phyloP scores from a whole-genome alignment of 352 stramenopile genomes.

The Globisporangium cederbergense region DNA sequence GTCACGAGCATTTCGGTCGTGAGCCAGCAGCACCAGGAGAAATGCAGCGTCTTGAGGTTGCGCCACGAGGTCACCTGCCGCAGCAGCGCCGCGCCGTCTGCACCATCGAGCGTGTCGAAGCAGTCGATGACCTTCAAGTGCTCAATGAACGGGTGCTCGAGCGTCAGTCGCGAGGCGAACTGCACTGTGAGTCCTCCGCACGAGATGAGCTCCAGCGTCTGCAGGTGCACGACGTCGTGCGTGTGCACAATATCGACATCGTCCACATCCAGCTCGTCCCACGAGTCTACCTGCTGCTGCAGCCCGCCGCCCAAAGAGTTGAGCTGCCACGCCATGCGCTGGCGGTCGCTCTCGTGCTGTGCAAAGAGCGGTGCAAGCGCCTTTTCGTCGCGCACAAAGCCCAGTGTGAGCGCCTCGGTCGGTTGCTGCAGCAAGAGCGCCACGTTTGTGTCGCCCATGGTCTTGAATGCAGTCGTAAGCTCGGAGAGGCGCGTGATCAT shows the following conservation, averaged over 20 bases:
- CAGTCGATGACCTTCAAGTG: slow-evolving; percentile 66
- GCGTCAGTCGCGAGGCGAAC: slow-evolving; percentile 41
- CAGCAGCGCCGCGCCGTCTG: slow-evolving; percentile 42
- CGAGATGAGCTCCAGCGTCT: slow-evolving; percentile 66
- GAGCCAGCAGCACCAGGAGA: slow-evolving; percentile 84
- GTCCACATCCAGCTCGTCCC: slow-evolving; percentile 71
- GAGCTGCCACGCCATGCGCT: slow-evolving; percentile 45
- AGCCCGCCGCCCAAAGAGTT: slow-evolving; percentile 18
- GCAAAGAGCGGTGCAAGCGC: slow-evolving; percentile 42
- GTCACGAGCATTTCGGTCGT: slow-evolving; percentile 71
- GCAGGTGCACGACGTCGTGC: slow-evolving; percentile 46
- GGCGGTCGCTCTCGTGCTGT: slow-evolving; percentile 25
- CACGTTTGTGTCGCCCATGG: slow-evolving; percentile 64
- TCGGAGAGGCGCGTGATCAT: slow-evolving; percentile 68
- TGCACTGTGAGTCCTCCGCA: slow-evolving; percentile 51
- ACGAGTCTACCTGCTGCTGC: slow-evolving; percentile 52
- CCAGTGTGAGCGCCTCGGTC: slow-evolving; percentile 59
- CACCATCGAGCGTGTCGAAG: slow-evolving; percentile 49
- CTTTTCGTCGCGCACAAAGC: slow-evolving; percentile 63
- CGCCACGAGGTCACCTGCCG: slow-evolving; percentile 48
- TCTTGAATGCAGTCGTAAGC: slow-evolving; percentile 67
- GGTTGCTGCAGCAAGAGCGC: slow-evolving; percentile 52
- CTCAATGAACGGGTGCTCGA: slow-evolving; percentile 48
- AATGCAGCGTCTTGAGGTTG: slow-evolving; percentile 56
- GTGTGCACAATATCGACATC: slow-evolving; percentile 63